Conservation (phyloP, 768 basidiomycete genomes). For the Naganishia onofrii region DNA sequence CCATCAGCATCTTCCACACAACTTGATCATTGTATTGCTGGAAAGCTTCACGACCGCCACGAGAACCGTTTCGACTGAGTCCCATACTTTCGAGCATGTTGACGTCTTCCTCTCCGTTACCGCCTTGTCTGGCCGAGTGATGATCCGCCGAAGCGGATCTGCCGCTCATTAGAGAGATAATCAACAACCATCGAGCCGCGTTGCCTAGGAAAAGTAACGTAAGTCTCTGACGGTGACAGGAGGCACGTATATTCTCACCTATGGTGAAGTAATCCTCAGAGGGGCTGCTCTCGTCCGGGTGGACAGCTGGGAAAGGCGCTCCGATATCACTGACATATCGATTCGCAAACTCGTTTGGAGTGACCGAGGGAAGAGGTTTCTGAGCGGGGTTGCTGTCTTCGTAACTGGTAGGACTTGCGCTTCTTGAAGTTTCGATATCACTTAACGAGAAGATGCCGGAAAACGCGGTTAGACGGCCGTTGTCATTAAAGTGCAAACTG, state of each 20-base stretch:
- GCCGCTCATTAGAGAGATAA: conserved; percentile 33
- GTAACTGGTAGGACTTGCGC: not conserved
- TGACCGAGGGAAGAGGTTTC: conserved; percentile 14
- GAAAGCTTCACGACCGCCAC: conserved; percentile 35
- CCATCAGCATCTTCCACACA: conserved; percentile 52
- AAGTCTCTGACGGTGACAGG: not conserved
- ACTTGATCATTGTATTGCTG: conserved; percentile 35
- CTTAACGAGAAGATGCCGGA: not conserved
- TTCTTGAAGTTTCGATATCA: conserved; percentile 12
- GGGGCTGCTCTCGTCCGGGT: conserved; percentile 38
- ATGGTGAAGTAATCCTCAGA: conserved; percentile 51
- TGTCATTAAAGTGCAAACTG: conserved; percentile 12
- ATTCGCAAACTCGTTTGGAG: conserved; percentile 45
- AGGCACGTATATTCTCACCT: conserved; percentile 26
- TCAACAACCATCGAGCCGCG: conserved; percentile 45
- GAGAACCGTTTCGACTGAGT: conserved; percentile 25
- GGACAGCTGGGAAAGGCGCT: conserved; percentile 38
- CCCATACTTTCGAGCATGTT: conserved; percentile 30
- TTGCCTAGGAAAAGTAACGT: conserved; percentile 30
- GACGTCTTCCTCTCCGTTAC: conserved; percentile 20
- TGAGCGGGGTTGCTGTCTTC: not conserved
- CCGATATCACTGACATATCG: conserved; percentile 42
- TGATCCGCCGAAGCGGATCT: conserved; percentile 11
- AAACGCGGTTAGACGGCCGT: conserved; percentile 5
- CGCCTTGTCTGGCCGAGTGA: conserved; percentile 12